These are phyloP conservation scores for Phoma herbarum DNA, from an alignment of 2,329 filamentous ascomycete species.

Conservation along the genomic window DNA sequence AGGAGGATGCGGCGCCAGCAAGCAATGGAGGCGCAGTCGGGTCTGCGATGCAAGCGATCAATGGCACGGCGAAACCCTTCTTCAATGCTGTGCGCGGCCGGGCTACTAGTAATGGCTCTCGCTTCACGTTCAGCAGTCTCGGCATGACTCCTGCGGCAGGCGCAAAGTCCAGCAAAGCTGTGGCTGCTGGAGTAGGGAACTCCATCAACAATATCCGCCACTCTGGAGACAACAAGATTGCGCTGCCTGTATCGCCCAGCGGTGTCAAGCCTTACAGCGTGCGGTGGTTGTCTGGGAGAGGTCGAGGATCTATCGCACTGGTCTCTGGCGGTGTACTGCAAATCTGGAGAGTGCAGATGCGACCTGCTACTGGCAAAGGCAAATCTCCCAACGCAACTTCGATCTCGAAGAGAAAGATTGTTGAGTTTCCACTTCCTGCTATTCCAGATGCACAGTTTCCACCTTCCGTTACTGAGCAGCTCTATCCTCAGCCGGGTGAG, in stretches of 20 bases:
- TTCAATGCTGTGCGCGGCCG: slow-evolving; percentile 50
- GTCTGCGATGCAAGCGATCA: slow-evolving; percentile 55
- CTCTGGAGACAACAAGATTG: slow-evolving; percentile 77
- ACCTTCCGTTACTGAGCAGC: slow-evolving; percentile 41
- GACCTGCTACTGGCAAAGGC: slow-evolving; percentile 55
- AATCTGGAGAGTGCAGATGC: slow-evolving; percentile 66
- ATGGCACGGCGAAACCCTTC: slow-evolving; percentile 54
- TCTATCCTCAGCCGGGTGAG: slow-evolving; percentile 42
- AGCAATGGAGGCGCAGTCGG: slow-evolving; percentile 46
- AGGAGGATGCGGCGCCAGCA: slow-evolving; percentile 46
- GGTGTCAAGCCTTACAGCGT: slow-evolving; percentile 68
- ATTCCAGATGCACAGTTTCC: slow-evolving; percentile 65
- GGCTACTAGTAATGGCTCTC: slow-evolving; percentile 42
- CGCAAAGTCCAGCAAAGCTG: slow-evolving; percentile 74
- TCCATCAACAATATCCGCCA: slow-evolving; percentile 77
- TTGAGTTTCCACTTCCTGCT: slow-evolving; percentile 72
- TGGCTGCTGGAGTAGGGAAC: slow-evolving; percentile 77
- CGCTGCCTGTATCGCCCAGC: slow-evolving; percentile 66
- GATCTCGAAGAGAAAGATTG: slow-evolving; percentile 66
- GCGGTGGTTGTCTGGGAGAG: slow-evolving; percentile 70
- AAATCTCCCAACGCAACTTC: slow-evolving; percentile 52
- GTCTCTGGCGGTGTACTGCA: slow-evolving; percentile 72
- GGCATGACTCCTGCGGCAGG: slow-evolving; percentile 53
- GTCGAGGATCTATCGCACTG: slow-evolving; percentile 69
- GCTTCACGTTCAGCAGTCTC: slow-evolving; percentile 50